phyloP scores from a whole-genome alignment of 2,329 filamentous ascomycete genomes.

The Colletotrichum sp. region DNA sequence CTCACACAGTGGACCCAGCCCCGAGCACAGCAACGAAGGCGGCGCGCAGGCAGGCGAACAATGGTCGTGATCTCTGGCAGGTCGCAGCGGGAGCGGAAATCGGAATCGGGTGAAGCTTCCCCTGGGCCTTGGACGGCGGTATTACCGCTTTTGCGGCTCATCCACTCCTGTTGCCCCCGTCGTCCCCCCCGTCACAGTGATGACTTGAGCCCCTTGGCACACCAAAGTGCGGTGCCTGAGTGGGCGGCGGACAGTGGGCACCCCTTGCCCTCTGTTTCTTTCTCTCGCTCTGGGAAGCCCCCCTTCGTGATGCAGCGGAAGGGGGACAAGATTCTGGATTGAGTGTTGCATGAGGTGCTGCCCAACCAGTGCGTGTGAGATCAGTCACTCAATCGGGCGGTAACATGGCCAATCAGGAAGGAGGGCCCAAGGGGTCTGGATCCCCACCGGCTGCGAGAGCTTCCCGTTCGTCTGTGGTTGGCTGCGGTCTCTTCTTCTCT shows the following conservation, averaged over 20 bases:
- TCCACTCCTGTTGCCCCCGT: neutral
- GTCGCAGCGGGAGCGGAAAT: slow-evolving; percentile 6
- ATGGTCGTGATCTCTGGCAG: neutral
- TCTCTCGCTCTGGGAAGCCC: neutral
- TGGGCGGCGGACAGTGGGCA: neutral
- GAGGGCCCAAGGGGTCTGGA: neutral
- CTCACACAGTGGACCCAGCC: neutral
- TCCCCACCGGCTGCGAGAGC: neutral
- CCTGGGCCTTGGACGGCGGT: neutral
- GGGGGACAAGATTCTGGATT: neutral
- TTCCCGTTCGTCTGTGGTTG: slow-evolving; percentile 7
- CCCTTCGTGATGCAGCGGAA: neutral
- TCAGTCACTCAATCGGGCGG: slow-evolving; percentile 36
- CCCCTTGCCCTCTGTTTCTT: neutral
- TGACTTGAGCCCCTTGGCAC: neutral
- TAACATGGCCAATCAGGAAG: slow-evolving; percentile 32
- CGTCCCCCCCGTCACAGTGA: neutral
- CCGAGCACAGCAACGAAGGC: neutral
- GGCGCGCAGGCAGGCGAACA: neutral
- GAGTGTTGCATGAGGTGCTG: slow-evolving; percentile 15
- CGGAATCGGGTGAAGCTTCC: neutral
- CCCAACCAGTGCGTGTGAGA: slow-evolving; percentile 19
- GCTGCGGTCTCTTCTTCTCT: neutral
- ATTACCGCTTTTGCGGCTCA: neutral
- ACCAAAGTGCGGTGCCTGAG: neutral